Evolutionary conservation across 176 grass and related monocot species (phyloP), one percentile per base, ranked within the genome.

Genomic region (Areca catechu): DNA sequence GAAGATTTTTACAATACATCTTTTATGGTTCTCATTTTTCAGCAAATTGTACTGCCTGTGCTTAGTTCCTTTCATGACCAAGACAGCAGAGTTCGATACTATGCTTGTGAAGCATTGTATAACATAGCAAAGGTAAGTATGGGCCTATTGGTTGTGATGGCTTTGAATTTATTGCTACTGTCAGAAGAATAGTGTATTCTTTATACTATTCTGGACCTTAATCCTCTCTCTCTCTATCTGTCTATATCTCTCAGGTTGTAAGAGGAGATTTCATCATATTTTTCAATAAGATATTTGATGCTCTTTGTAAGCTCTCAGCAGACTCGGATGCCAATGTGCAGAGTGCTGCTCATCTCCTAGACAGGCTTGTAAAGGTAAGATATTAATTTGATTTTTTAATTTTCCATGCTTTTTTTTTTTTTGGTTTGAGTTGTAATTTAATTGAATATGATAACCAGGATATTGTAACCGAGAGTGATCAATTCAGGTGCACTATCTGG

Each of bases 341-440:
- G 55, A 98, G 94, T 78, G 94, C 94, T 58, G 94, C 94, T 73
- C 94, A 98, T 89, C 94, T 98, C 82, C 82, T 98, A 78, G 94
- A 98, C 24, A 87, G 88, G 43, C 94, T 98, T 62, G 88, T 93
- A 23, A 98, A 98, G 87, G 93, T 97, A 80, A 48, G 29, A 56
- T 53, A 18, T 4, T 25, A 48, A 29, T 29, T 29, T 73, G 49
- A 20, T 59, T 20, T 69, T 50, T 6, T n/a, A n/a, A n/a, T n/a
- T 53, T 48, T 65, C 14, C 48, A 19, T 17, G 1, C 6, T 6
- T 29, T 27, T 27, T 27, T 71, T 59, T 58, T 60, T 80, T 24
- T 60, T 68, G 49, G 14, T 22, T 43, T 7, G 5, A 23, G 12
- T 43, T 62, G 70, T 43, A 43, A 14, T 43, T 6, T 12, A 37